Evolutionary conservation across 495 filamentous ascomycete species (phyloP).

Genomic region (Aspergillus kassunensis): DNA sequence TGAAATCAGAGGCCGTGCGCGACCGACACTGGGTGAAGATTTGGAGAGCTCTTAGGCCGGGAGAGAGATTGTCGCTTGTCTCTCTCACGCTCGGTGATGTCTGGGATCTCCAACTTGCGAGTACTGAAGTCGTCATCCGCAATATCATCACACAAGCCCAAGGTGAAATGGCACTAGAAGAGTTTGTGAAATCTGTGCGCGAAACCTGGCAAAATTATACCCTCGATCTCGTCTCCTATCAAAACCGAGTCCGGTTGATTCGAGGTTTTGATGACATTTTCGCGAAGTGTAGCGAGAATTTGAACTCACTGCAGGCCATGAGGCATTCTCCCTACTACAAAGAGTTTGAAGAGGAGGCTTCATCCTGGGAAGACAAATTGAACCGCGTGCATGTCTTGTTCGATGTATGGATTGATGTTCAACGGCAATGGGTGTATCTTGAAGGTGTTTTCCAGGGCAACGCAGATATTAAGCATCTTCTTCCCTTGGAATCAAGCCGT

Average conservation of each 20-base stretch:
- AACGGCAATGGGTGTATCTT: constrained; percentile 98
- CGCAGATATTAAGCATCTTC: constrained; percentile 96
- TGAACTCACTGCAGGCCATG: constrained; percentile 98
- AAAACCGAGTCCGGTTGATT: constrained; percentile 95
- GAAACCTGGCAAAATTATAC: constrained; percentile 95
- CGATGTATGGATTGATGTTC: constrained; percentile 99
- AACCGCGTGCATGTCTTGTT: constrained; percentile 97
- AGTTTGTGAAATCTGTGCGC: constrained; percentile 94
- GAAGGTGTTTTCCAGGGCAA: constrained; percentile 99
- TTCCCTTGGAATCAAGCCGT: constrained; percentile 90
- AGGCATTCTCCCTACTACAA: constrained; percentile 98
- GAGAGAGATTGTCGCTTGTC: constrained; percentile 84
- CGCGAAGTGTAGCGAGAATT: constrained; percentile 94
- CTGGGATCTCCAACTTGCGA: constrained; percentile 88
- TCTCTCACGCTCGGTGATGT: constrained; percentile 94
- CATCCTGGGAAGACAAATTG: constrained; percentile 94
- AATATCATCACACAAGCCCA: constrained; percentile 94
- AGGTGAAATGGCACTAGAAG: constrained; percentile 97
- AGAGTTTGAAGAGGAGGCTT: constrained; percentile 96
- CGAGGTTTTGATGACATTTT: constrained; percentile 98
- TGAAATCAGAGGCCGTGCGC: constrained; percentile 95
- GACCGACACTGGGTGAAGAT: constrained; percentile 97
- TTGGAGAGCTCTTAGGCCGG: constrained; percentile 88
- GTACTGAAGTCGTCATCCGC: constrained; percentile 80
- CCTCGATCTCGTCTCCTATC: constrained; percentile 92